Percentiles rank a stretch among this genome's conserved stretches.
These are phyloP conservation scores for Mortierella alpina DNA, from an alignment of 192 early-diverging fungal species.

Conservation along the genomic window DNA sequence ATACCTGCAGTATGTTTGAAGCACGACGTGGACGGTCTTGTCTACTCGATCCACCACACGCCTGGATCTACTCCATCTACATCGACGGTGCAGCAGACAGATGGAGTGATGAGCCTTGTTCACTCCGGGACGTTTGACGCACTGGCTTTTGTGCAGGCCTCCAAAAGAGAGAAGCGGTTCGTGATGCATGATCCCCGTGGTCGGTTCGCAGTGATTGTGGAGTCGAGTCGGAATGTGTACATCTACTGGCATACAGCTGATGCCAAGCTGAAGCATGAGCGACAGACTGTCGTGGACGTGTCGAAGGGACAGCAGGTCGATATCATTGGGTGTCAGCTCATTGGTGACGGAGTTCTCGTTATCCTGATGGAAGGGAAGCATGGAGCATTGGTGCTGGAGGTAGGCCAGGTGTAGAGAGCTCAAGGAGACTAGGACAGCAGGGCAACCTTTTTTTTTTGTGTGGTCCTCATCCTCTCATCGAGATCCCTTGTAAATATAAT, in stretches of 20 bases:
- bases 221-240: constrained; percentile 63
- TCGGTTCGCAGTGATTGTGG: constrained; percentile 59
- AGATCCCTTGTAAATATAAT: no score
- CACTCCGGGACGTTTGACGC: constrained; percentile 75
- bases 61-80: neutral
- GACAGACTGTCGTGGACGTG: constrained; percentile 61
- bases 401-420: constrained; percentile 3
- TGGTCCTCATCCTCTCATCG: no score
- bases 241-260: constrained; percentile 57
- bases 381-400: constrained; percentile 33
- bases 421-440: neutral
- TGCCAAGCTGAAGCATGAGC: constrained; percentile 36
- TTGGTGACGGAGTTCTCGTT: constrained; percentile 50
- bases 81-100: constrained; percentile 26
- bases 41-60: constrained; percentile 62
- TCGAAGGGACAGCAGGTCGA: constrained; percentile 53
- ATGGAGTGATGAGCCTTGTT: constrained; percentile 35
- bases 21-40: constrained; percentile 76
- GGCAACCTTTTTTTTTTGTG: no score
- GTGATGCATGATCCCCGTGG: constrained; percentile 65
- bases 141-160: constrained; percentile 78
- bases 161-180: constrained; percentile 77
- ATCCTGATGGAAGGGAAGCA: constrained; percentile 56
- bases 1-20: constrained; percentile 70
- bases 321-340: constrained; percentile 62